Percentiles rank a stretch among this genome's conserved stretches.
Conservation (phyloP, 1,284 basidiomycete species). For the Fomitiporia mediterranea region DNA sequence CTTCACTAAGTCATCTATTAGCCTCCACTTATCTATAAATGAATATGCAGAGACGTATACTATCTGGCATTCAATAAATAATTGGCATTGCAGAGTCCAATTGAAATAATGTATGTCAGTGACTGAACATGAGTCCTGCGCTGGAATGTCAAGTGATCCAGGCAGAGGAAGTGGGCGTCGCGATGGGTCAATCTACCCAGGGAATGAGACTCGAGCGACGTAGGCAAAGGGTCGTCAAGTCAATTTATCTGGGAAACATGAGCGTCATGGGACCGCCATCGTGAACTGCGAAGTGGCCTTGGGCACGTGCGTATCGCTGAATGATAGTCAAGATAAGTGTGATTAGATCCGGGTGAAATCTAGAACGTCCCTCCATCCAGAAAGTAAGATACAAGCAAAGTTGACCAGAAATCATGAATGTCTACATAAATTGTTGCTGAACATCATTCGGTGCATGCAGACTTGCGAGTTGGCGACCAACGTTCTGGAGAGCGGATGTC, state of each 20-base stretch:
- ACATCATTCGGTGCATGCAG: slow-evolving; percentile 4
- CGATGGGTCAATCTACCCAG: slow-evolving; percentile 10
- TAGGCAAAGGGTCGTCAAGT: not conserved
- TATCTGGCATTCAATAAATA: too few species aligned
- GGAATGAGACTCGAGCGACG: slow-evolving; percentile 7
- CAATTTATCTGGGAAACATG: slow-evolving; percentile 8
- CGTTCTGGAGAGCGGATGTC: slow-evolving; percentile 25
- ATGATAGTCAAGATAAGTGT: not conserved
- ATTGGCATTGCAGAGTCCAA: not conserved
- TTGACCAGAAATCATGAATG: not conserved
- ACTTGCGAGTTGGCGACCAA: slow-evolving; percentile 12
- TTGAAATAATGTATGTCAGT: not conserved
- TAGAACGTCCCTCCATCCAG: not conserved
- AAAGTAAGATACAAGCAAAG: not conserved
- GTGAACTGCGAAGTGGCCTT: not conserved
- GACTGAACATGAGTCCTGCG: too few species aligned
- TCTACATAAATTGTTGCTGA: not conserved
- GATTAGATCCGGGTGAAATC: not conserved
- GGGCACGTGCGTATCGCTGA: not conserved
- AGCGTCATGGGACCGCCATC: too few species aligned
- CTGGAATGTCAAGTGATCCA: too few species aligned
- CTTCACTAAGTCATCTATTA: too few species aligned
- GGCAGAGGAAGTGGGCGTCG: too few species aligned
- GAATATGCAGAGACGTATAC: too few species aligned
- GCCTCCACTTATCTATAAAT: too few species aligned